Base-by-base conservation (phyloP, 2,329 filamentous ascomycete species). In the Periglandula ipomoeae region DNA sequence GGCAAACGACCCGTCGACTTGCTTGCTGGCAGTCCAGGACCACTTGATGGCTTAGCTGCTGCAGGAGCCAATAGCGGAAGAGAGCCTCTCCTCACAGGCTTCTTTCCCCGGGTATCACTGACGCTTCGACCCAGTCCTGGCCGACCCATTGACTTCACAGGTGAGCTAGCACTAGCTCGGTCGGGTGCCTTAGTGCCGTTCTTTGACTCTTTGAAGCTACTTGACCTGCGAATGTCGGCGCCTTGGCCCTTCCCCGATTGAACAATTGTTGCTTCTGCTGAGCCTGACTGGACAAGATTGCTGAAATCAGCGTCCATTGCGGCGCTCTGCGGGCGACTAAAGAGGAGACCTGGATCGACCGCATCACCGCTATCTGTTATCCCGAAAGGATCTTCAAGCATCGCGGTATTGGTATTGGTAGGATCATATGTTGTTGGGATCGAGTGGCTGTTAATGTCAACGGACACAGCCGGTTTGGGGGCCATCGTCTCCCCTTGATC, bases 271-370 rank as follows among this genome's bases (percentile, higher is more conserved):
- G 55, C 56, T 44, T 64, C 61, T 4, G 60, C 58, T 15, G 60
- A 58, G 13, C 58, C 57, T 17, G 59, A 54, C 17, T 60, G 58
- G n/a, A 61, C 53, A 37, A 64, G 56, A 10, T 56, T 51, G 35
- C 61, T 57, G 39, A 65, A 70, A 42, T 59, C 59, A 22, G 67
- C 52, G 37, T 74, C 69, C 65, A 76, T 69, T 47, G 62, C 59
- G 3, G 74, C 71, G 19, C 74, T 74, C 11, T 69, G 69, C 22
- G 76, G 72, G 10, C 71, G 70, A 53, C 73, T 76, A 58, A 79
- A 78, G 7, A 84, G 63, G 15, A 84, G 65, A 7, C 76, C 79
- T 1, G 80, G 80, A 55, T 84, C 70, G 5, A 84, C 78, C n/a
- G 70, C 74, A 7, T 69, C 69, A 24, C 62, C 66, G 5, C 71